Conservation (phyloP, 2,329 filamentous ascomycete species). For the Niveomyces coronatus region DNA sequence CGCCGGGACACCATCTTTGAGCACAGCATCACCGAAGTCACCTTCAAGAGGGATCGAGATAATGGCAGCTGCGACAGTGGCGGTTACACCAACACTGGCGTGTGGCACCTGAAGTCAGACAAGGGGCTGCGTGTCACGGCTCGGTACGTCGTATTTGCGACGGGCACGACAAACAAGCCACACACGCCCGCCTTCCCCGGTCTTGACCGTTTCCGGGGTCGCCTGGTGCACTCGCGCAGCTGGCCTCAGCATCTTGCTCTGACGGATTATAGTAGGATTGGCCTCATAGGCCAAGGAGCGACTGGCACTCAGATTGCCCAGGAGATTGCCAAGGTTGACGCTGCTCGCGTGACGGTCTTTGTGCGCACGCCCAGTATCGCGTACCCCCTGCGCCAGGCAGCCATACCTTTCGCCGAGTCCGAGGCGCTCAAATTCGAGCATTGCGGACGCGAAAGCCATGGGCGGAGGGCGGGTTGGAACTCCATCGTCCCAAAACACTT, state of each 20-base stretch:
- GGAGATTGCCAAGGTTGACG: conserved; percentile 22
- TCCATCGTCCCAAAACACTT: neutral
- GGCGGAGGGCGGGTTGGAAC: neutral
- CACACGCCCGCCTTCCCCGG: conserved; percentile 27
- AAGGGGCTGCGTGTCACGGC: conserved; percentile 27
- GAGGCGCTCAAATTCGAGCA: conserved; percentile 15
- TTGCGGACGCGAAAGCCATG: conserved; percentile 14
- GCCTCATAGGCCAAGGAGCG: conserved; percentile 22
- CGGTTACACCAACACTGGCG: conserved; percentile 16
- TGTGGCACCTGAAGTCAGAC: conserved; percentile 34
- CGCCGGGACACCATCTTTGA: conserved; percentile 35
- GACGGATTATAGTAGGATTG: conserved; percentile 19
- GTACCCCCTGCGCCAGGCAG: conserved; percentile 44
- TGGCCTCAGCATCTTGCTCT: conserved; percentile 17
- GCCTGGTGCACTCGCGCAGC: conserved; percentile 18
- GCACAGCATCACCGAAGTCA: conserved; percentile 29
- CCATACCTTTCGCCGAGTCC: conserved; percentile 35
- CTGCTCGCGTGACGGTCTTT: conserved; percentile 32
- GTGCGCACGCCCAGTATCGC: conserved; percentile 49
- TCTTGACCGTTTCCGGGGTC: conserved; percentile 19
- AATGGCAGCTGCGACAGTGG: too few species aligned
- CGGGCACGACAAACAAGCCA: conserved; percentile 34
- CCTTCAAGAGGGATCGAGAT: too few species aligned
- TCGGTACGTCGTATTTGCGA: conserved; percentile 35
- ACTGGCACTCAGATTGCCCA: conserved; percentile 21